Conservation (phyloP, 805 yeast genomes). For the Wickerhamomyces xylosicus region DNA sequence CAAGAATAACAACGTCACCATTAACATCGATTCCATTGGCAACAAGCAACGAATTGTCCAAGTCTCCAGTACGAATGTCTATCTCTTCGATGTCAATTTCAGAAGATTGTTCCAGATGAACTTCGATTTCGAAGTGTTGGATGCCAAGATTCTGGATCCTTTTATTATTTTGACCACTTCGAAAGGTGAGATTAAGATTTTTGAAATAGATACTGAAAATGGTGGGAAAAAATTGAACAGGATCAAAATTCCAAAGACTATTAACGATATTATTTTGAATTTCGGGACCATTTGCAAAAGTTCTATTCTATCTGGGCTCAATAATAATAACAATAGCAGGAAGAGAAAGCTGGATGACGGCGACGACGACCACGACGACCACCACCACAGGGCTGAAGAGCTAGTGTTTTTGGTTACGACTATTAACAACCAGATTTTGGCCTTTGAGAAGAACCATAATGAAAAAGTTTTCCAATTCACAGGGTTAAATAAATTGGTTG, state of each 20-base stretch:
- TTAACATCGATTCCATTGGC: slow-evolving; percentile 54
- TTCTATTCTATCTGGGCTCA: slow-evolving; percentile 22
- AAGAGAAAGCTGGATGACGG: slow-evolving; percentile 18
- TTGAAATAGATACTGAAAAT: slow-evolving; percentile 31
- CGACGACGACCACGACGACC: slow-evolving; percentile 9
- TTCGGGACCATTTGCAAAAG: slow-evolving; percentile 56
- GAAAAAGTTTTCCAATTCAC: slow-evolving; percentile 28
- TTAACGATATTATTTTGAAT: slow-evolving; percentile 46
- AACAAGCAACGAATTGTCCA: slow-evolving; percentile 56
- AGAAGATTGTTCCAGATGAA: slow-evolving; percentile 39
- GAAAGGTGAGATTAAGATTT: slow-evolving; percentile 61
- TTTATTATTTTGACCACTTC: slow-evolving; percentile 52
- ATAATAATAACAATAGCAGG: slow-evolving; percentile 14
- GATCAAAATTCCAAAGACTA: slow-evolving; percentile 24
- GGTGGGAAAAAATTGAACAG: slow-evolving; percentile 25
- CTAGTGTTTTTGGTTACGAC: slow-evolving; percentile 56
- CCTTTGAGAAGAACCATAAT: slow-evolving; percentile 43
- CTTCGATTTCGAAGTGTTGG: slow-evolving; percentile 51
- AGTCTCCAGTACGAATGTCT: slow-evolving; percentile 56
- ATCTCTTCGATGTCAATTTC: slow-evolving; percentile 53
- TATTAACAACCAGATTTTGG: slow-evolving; percentile 65
- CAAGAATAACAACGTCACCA: slow-evolving; percentile 50
- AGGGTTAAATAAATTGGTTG: slow-evolving; percentile 26
- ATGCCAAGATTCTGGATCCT: slow-evolving; percentile 53
- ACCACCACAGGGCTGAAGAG: slow-evolving; percentile 20